phyloP scores from a whole-genome alignment of 2,329 filamentous ascomycete genomes.

The Arachnomyces sp. region DNA sequence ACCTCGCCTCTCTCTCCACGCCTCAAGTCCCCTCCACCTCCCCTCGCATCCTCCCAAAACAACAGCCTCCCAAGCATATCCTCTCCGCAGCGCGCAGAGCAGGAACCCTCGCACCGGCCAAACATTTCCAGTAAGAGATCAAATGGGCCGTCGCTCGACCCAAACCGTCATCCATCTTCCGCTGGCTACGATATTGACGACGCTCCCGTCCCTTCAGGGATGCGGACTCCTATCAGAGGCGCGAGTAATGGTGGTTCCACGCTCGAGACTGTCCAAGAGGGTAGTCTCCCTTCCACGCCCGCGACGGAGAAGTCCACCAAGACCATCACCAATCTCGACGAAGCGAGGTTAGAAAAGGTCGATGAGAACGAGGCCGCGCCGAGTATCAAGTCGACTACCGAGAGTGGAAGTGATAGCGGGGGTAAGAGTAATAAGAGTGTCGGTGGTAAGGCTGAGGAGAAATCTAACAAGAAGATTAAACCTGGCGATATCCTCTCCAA shows the following conservation, averaged over 20 bases:
- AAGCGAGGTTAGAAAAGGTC: constrained; percentile 27
- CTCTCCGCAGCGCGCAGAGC: constrained; percentile 36
- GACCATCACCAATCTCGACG: constrained; percentile 33
- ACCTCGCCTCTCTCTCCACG: constrained; percentile 59
- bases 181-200: constrained; percentile 43
- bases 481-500: constrained; percentile 51
- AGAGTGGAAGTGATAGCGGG: constrained; percentile 53
- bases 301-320: constrained; percentile 30
- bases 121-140: constrained; percentile 44
- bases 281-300: constrained; percentile 67
- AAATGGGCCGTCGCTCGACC: constrained; percentile 40
- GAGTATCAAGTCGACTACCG: constrained; percentile 40
- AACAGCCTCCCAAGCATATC: constrained; percentile 27
- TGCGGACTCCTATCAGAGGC: constrained; percentile 53
- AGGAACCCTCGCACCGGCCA: constrained; percentile 36
- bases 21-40: constrained; percentile 66
- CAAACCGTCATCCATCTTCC: constrained; percentile 18
- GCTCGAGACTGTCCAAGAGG: constrained; percentile 86
- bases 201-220: constrained; percentile 41
- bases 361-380: constrained; percentile 32
- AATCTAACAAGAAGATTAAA: constrained; percentile 29
- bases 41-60: constrained; percentile 11
- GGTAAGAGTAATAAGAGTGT: constrained; percentile 31
- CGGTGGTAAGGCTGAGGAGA: constrained; percentile 26
- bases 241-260: constrained; percentile 53